Evolutionary conservation across 208 protist species (phyloP), one percentile per base, ranked within the genome.

Genomic region (Acanthamoeba divionensis): DNA sequence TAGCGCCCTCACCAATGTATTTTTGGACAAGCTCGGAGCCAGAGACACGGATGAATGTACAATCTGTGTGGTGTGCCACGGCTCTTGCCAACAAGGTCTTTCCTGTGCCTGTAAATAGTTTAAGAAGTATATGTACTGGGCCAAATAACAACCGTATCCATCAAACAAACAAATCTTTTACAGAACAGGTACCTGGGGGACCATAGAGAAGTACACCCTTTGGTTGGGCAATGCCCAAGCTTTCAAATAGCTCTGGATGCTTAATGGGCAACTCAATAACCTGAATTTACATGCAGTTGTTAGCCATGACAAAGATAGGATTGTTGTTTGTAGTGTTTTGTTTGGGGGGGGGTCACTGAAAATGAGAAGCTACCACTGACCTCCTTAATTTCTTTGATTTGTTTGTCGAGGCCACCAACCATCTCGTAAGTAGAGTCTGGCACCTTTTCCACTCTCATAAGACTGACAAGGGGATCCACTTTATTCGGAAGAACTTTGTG

Each of bases 371-470:
- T n/a, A n/a, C n/a, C n/a, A n/a, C n/a, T n/a, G n/a, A n/a, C 95
- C 91, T 99, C 98, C 86, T 98, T 98, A 91, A 99, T 98, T 92
- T 99, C 97, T 91, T 98, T 99, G 89, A 99, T 99, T 94, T 99
- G 99, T 62, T 99, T 98, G 77, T 98, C 98, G 10, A 99, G 96
- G 33, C 99, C 99, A 80, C 99, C 99, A 87, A 99, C 98, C 95
- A 99, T 99, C 85, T 99, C 99, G 95, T 99, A 99, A 1, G 99
- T 99, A 10, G 98, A 99, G 90, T 99, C 99, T 85, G 99, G 99
- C 3, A 99, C 99, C 95, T 99, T 99, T 93, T 99, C 99, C 13
- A 99, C 98, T 92, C 99, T 98, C 99, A 99, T 99, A 26, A 99
- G 96, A 4, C 95, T 97, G 8, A 99, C 98, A 8, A 99, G 95